Conservation (phyloP, 352 stramenopile species). For the Elongisporangium prolatum region DNA sequence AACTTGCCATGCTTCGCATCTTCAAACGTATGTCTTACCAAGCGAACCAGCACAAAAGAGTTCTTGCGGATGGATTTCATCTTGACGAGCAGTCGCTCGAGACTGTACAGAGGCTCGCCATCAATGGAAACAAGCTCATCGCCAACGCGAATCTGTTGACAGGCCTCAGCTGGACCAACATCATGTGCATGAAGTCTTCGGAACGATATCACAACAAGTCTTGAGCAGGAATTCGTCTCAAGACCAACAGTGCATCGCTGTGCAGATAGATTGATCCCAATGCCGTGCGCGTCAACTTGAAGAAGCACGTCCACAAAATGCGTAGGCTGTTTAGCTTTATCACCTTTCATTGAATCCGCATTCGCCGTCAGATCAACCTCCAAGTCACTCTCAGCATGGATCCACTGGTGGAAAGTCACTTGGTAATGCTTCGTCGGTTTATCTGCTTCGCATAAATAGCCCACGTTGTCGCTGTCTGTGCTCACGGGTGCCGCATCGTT, state of each 20-base stretch:
- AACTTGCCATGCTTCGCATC: not conserved
- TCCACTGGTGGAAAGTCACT: not conserved
- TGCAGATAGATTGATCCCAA: slow-evolving; percentile 36
- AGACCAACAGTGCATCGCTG: not conserved
- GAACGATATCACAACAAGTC: slow-evolving; percentile 40
- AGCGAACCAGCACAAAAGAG: slow-evolving; percentile 39
- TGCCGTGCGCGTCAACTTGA: slow-evolving; percentile 31
- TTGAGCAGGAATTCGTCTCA: not conserved
- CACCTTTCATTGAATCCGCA: not conserved
- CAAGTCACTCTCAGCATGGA: not conserved
- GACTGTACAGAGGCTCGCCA: slow-evolving; percentile 21
- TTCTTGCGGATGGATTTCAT: not conserved
- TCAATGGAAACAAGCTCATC: slow-evolving; percentile 43
- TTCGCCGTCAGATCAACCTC: not conserved
- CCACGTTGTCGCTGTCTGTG: not conserved
- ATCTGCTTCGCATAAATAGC: not conserved
- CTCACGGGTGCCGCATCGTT: not conserved
- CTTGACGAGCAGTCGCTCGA: slow-evolving; percentile 27
- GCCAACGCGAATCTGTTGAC: slow-evolving; percentile 29
- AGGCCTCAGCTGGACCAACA: slow-evolving; percentile 43
- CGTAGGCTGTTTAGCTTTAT: not conserved
- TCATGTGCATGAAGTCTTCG: slow-evolving; percentile 28
- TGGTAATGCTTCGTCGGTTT: not conserved
- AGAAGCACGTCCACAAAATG: slow-evolving; percentile 45
- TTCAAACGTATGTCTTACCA: slow-evolving; percentile 15